Evolutionary conservation across 2,329 filamentous ascomycete genomes (phyloP).

Genomic region (Balansia obtecta): DNA sequence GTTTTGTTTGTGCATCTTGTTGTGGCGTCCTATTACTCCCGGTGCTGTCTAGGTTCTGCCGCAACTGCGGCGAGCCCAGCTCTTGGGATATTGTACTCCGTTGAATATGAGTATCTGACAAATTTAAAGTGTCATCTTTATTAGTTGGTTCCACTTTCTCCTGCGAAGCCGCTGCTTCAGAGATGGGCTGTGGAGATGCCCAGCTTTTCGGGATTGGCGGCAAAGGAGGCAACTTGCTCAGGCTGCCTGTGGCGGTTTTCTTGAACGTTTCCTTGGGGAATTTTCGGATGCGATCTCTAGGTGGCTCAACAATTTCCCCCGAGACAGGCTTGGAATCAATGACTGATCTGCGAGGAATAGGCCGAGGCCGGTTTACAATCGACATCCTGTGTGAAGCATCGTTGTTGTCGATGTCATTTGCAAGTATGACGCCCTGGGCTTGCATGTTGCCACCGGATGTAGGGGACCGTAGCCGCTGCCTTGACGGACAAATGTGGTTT

Average conservation of each 20-base stretch:
- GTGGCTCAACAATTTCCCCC: background rate
- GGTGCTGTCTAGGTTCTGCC: background rate
- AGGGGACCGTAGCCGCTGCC: conserved; percentile 13
- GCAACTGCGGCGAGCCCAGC: background rate
- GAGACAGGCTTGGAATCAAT: background rate
- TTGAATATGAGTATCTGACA: background rate
- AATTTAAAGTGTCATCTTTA: background rate
- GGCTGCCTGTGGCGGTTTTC: background rate
- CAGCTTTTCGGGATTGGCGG: background rate
- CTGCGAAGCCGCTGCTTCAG: background rate
- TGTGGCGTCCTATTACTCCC: background rate
- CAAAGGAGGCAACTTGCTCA: background rate
- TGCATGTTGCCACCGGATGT: conserved; percentile 12
- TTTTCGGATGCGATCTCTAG: background rate
- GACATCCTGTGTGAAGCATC: conserved; percentile 17
- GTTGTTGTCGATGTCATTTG: conserved; percentile 41
- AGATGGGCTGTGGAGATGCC: too few relatives aligned
- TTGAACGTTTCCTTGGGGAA: background rate
- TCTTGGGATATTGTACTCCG: too few relatives aligned
- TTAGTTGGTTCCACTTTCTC: background rate
- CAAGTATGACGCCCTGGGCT: conserved; percentile 38
- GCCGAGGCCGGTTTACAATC: conserved; percentile 42
- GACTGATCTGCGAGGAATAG: conserved; percentile 35
- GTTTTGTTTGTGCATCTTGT: background rate
- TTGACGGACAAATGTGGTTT: conserved; percentile 19